Evolutionary conservation across 495 filamentous ascomycete genomes (phyloP), one percentile per base, ranked within the genome.

Genomic region (Arthonia radiata): DNA sequence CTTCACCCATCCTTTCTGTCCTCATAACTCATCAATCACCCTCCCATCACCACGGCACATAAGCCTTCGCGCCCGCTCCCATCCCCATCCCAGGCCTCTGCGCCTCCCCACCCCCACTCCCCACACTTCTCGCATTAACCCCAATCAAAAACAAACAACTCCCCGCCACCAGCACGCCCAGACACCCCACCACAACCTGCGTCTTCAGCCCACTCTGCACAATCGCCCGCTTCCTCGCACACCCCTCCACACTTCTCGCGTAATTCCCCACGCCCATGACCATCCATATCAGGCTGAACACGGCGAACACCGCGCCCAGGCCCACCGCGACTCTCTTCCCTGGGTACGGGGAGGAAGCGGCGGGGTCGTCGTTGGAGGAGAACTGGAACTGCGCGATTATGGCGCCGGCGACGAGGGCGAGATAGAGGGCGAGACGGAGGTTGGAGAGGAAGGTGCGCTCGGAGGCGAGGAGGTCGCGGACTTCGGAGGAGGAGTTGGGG

Each of bases 171-270:
- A n/a, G n/a, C n/a, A n/a, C n/a, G n/a, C n/a, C n/a, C n/a, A n/a
- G n/a, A n/a, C n/a, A n/a, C n/a, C n/a, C n/a, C n/a, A n/a, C n/a
- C n/a, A 80, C 74, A 13, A 64, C 41, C 46, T 92, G 81, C 18
- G 86, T 93, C 51, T 80, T 90, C 70, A 75, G 83, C 17, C 86
- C 86, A 26, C 67, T 76, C 50, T 97, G 86, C 18, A 94, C 86
- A 30, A 97, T 56, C 0, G 86, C 86, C 15, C 57, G 54, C 36
- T 71, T 64, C 18, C 63, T 55, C 31, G 66, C 69, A 44, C 89
- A 97, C 41, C 76, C 71, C 31, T 61, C 71, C n/a, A 94, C 70
- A 1, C 81, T 82, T 14, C n/a, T 70, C 25, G 86, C 59, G 42
- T 97, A 97, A 40, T 90, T 93, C 1, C 66, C 70, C 23, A 89